phyloP scores from a whole-genome alignment of 768 basidiomycete genomes.

The Cystofilobasidium bisporidii region DNA sequence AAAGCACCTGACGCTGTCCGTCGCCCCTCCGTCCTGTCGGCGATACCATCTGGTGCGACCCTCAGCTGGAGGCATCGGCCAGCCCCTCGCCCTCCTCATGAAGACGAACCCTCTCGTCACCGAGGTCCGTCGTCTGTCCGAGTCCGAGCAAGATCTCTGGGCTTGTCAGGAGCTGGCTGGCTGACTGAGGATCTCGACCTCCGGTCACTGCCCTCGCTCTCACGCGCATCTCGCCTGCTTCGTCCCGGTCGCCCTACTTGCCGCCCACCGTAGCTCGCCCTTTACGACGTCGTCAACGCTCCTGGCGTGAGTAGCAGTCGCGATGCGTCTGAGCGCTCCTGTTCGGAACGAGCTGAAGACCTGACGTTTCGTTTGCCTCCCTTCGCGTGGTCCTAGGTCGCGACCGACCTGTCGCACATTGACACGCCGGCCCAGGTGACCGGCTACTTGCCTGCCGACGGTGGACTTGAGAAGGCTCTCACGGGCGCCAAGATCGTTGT shows the following conservation, averaged over 20 bases:
- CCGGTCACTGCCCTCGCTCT: constrained; percentile 26
- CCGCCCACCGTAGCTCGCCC: constrained; percentile 54
- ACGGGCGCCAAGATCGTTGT: constrained; percentile 85
- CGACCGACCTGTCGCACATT: constrained; percentile 92
- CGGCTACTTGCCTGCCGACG: constrained; percentile 37
- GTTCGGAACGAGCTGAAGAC: not conserved
- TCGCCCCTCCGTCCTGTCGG: not conserved
- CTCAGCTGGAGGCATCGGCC: constrained; percentile 73
- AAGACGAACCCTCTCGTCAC: constrained; percentile 84
- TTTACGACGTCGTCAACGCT: constrained; percentile 92
- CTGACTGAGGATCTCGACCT: not conserved
- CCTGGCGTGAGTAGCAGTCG: constrained; percentile 68
- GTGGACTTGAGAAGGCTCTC: constrained; percentile 75
- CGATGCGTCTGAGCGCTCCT: too few species aligned
- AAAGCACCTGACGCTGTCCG: too few species aligned
- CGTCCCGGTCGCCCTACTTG: not conserved
- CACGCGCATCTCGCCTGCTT: not conserved
- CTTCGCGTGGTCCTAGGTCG: constrained; percentile 46
- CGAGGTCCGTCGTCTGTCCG: constrained; percentile 37
- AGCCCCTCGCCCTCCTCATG: constrained; percentile 85
- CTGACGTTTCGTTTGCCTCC: not conserved
- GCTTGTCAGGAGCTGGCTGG: too few species aligned
- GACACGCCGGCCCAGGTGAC: constrained; percentile 71
- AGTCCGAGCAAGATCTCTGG: too few species aligned
- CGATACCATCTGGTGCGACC: too few species aligned